Conservation (phyloP, 345 rosid species). For the Luvunga scandens region DNA sequence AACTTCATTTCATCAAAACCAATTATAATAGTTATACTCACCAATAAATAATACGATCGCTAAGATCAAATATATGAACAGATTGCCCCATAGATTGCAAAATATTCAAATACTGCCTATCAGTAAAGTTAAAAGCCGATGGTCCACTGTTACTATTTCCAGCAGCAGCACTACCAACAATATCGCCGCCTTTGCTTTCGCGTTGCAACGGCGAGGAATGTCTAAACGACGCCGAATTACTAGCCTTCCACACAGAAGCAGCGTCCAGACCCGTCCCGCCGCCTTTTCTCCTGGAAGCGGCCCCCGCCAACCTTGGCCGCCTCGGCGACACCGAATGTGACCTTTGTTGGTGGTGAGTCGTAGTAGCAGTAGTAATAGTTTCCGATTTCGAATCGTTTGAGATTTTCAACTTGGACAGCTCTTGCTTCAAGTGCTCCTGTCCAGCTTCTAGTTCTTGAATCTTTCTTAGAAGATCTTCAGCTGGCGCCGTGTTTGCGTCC, state of each 20-base stretch:
- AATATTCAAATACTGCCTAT: constrained; percentile 76
- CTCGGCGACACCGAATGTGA: constrained; percentile 87
- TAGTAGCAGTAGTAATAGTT: neutral
- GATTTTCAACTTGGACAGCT: constrained; percentile 73
- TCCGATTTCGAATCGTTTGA: constrained; percentile 33
- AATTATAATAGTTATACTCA: constrained; percentile 27
- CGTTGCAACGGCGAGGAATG: constrained; percentile 88
- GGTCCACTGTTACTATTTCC: constrained; percentile 37
- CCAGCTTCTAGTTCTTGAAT: constrained; percentile 86
- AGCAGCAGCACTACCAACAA: constrained; percentile 23
- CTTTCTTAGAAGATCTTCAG: constrained; percentile 79
- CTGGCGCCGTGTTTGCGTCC: constrained; percentile 64
- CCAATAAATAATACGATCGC: constrained; percentile 77
- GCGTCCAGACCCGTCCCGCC: constrained; percentile 25
- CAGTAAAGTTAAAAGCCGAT: constrained; percentile 54
- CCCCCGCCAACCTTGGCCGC: constrained; percentile 34
- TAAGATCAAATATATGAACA: constrained; percentile 71
- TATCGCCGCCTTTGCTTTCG: constrained; percentile 44
- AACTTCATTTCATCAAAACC: neutral
- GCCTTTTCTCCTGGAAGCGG: constrained; percentile 37
- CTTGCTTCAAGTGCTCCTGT: constrained; percentile 71
- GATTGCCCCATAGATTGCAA: constrained; percentile 94
- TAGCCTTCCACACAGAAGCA: constrained; percentile 46
- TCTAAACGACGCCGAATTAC: constrained; percentile 58
- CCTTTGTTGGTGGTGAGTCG: constrained; percentile 41